Percentiles rank a stretch among this genome's conserved stretches.
Evolutionary conservation across 768 basidiomycete species (phyloP).

Genomic region (Lentinula boryana): DNA sequence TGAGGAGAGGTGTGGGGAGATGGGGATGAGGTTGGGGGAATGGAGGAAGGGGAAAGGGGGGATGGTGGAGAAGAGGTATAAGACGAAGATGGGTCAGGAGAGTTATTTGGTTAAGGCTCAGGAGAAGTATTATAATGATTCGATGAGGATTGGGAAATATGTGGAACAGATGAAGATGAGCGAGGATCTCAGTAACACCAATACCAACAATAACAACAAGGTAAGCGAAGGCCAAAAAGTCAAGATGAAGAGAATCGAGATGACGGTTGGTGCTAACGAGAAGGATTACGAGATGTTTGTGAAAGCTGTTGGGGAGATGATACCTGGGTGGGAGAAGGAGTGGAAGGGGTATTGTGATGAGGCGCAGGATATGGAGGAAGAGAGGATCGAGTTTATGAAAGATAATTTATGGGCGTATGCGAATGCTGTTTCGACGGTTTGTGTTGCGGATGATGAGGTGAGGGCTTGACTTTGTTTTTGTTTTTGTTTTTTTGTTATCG

Average conservation of each 20-base stretch:
- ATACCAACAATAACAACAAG: slow-evolving; percentile 51
- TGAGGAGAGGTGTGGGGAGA: slow-evolving; percentile 58
- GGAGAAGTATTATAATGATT: slow-evolving; percentile 91
- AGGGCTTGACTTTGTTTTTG: too few species aligned
- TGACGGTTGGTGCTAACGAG: slow-evolving; percentile 87
- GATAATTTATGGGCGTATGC: slow-evolving; percentile 96
- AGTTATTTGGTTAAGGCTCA: slow-evolving; percentile 81
- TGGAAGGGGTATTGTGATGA: slow-evolving; percentile 95
- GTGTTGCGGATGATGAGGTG: slow-evolving; percentile 94
- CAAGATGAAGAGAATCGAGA: slow-evolving; percentile 83
- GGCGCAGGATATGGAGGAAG: slow-evolving; percentile 94
- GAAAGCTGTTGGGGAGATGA: slow-evolving; percentile 70
- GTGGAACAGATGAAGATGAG: slow-evolving; percentile 74
- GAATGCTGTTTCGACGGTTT: slow-evolving; percentile 90
- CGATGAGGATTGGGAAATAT: slow-evolving; percentile 87
- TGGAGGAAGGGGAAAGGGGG: slow-evolving; percentile 69
- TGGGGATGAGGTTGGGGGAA: slow-evolving; percentile 59
- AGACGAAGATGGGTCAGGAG: slow-evolving; percentile 82
- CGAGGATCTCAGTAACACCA: background rate
- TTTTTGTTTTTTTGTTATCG: too few species aligned
- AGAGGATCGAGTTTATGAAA: slow-evolving; percentile 88
- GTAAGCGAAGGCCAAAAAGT: slow-evolving; percentile 92
- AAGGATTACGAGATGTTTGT: slow-evolving; percentile 88
- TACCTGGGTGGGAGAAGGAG: slow-evolving; percentile 81
- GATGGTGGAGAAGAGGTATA: slow-evolving; percentile 85